These are phyloP conservation scores for Stropharia rugosoannulata DNA, from an alignment of 768 basidiomycete species.

Conservation along the genomic window DNA sequence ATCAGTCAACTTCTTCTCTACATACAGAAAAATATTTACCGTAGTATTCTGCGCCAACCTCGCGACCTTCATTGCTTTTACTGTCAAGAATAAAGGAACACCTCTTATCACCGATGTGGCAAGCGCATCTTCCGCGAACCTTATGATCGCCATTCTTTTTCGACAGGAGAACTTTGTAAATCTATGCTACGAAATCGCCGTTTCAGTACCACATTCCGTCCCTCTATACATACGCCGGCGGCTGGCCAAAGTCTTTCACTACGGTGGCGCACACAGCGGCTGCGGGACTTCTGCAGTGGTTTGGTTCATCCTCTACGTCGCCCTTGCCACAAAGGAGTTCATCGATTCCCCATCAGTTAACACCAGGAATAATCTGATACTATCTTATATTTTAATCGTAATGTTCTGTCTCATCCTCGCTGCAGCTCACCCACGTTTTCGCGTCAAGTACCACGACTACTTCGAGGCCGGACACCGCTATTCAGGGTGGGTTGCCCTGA, in stretches of 20 bases:
- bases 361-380: constrained; percentile 33
- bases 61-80: constrained; percentile 41
- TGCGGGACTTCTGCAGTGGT: constrained; percentile 50
- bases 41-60: constrained; percentile 52
- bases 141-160: constrained; percentile 41
- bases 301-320: constrained; percentile 51
- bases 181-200: constrained; percentile 45
- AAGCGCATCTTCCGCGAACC: constrained; percentile 39
- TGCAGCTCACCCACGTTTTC: constrained; percentile 48
- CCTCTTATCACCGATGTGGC: constrained; percentile 37
- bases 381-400: constrained; percentile 40
- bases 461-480: constrained; percentile 59
- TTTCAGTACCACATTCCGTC: constrained; percentile 34
- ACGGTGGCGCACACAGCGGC: constrained; percentile 57
- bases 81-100: constrained; percentile 31
- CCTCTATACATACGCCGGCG: constrained; percentile 43
- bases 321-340: constrained; percentile 37
- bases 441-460: constrained; percentile 45
- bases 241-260: constrained; percentile 51
- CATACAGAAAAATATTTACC: constrained; percentile 54
- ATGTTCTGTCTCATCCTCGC: constrained; percentile 48
- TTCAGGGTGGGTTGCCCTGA: constrained; percentile 51
- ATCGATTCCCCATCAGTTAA: constrained; percentile 21
- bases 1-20: constrained; percentile 31
- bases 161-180: constrained; percentile 56